Conservation (phyloP, 345 rosid genomes). For the Aurinia saxatilis region DNA sequence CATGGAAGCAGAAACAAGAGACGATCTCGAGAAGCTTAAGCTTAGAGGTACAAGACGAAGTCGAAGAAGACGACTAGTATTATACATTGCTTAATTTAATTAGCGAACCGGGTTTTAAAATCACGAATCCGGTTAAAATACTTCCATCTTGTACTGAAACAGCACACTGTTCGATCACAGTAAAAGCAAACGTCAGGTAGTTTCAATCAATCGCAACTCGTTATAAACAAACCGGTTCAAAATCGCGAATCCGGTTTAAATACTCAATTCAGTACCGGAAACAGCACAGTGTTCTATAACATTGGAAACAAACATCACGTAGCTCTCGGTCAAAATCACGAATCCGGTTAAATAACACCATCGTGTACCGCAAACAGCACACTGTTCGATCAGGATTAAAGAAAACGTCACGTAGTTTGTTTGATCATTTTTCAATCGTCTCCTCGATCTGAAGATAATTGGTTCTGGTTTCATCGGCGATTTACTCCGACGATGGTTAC, state of each 20-base stretch:
- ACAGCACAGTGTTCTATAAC: no score
- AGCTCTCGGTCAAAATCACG: no score
- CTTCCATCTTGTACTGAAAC: neutral
- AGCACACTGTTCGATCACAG: neutral
- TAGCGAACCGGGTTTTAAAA: slow-evolving; percentile 9
- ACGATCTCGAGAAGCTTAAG: neutral
- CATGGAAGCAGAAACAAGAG: slow-evolving; percentile 7
- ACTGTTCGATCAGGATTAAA: neutral
- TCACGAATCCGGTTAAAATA: neutral
- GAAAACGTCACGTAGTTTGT: neutral
- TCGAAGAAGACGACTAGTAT: neutral
- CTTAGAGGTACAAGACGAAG: slow-evolving; percentile 13
- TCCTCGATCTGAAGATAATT: no score
- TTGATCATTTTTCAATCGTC: neutral
- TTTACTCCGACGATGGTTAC: slow-evolving; percentile 17
- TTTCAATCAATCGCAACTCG: neutral
- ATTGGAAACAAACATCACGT: no score
- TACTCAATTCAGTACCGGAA: no score
- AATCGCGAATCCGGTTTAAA: no score
- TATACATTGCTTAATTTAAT: neutral
- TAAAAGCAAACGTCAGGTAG: neutral
- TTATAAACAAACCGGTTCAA: no score
- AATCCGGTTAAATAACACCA: no score
- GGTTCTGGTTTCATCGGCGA: neutral
- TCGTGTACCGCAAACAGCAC: neutral